Percentiles rank a stretch among this genome's conserved stretches.
Evolutionary conservation across 192 early-diverging fungal species (phyloP).

Genomic region (Rhizophagus clarus): DNA sequence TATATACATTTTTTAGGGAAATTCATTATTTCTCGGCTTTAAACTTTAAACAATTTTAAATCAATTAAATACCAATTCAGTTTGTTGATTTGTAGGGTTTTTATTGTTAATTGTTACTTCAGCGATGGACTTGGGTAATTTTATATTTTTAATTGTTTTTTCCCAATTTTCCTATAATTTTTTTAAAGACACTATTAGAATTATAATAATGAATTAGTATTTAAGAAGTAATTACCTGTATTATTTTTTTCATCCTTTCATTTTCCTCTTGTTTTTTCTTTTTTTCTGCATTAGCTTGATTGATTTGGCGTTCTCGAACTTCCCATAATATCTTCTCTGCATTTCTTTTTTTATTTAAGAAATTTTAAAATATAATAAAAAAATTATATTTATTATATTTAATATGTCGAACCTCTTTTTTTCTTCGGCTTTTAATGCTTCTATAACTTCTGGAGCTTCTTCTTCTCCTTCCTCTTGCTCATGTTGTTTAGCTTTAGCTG

Average conservation of each 20-base stretch:
- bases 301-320: conserved; percentile 26
- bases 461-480: neutral
- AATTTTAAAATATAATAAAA: neutral
- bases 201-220: neutral
- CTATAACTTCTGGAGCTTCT: neutral
- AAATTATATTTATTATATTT: neutral
- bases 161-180: conserved; percentile 36
- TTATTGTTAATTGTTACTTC: neutral
- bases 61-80: neutral
- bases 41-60: neutral
- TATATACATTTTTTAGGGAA: neutral
- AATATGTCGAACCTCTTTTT: conserved; percentile 16
- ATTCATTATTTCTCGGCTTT: neutral
- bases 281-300: conserved; percentile 30
- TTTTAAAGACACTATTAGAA: neutral
- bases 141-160: conserved; percentile 32
- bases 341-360: conserved; percentile 5
- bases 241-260: conserved; percentile 30
- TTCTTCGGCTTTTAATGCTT: conserved; percentile 8
- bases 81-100: neutral
- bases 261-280: conserved; percentile 25
- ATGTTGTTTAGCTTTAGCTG: neutral
- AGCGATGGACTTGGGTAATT: neutral
- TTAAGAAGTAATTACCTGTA: conserved; percentile 24
- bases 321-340: conserved; percentile 33